A percentile compares a stretch with the other conserved stretches of the same genome.
Conservation (phyloP, 805 yeast genomes). For the Saccharomycopsis fodiens region DNA sequence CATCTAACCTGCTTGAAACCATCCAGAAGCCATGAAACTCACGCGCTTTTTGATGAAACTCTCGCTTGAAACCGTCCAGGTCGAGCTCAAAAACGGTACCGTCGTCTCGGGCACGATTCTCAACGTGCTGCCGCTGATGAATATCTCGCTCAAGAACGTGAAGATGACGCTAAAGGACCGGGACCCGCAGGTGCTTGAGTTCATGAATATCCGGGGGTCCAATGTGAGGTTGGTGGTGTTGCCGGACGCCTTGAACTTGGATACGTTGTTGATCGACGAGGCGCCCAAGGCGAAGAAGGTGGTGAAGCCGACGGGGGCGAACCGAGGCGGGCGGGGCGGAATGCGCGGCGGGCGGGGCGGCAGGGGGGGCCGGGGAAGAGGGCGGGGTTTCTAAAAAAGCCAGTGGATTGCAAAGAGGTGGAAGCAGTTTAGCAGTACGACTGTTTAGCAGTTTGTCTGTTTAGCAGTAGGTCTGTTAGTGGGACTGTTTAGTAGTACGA, state of each 20-base stretch:
- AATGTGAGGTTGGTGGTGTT: constrained; percentile 62
- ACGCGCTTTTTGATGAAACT: constrained; percentile 63
- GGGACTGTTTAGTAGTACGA: too few species aligned
- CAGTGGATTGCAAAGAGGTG: too few species aligned
- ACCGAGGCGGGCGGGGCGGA: neutral
- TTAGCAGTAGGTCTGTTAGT: too few species aligned
- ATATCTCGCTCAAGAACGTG: constrained; percentile 60
- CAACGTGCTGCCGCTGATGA: constrained; percentile 79
- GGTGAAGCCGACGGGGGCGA: constrained; percentile 7
- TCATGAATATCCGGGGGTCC: constrained; percentile 67
- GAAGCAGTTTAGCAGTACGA: too few species aligned
- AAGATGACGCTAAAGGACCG: constrained; percentile 61
- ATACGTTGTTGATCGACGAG: constrained; percentile 34
- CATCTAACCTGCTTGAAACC: too few species aligned
- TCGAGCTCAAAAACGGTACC: constrained; percentile 75
- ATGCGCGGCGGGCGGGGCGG: constrained; percentile 16
- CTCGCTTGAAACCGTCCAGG: constrained; percentile 66
- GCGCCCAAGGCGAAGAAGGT: constrained; percentile 31
- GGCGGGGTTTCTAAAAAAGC: constrained; percentile 7
- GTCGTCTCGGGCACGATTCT: constrained; percentile 63
- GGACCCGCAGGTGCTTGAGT: constrained; percentile 57
- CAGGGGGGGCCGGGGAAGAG: constrained; percentile 10
- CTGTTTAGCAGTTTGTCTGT: too few species aligned
- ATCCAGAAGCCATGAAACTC: constrained; percentile 20
- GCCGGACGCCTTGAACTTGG: constrained; percentile 54